Percentiles rank a stretch among this genome's conserved stretches.
Evolutionary conservation across 495 filamentous ascomycete genomes (phyloP).

Genomic region (Daldinia loculata): DNA sequence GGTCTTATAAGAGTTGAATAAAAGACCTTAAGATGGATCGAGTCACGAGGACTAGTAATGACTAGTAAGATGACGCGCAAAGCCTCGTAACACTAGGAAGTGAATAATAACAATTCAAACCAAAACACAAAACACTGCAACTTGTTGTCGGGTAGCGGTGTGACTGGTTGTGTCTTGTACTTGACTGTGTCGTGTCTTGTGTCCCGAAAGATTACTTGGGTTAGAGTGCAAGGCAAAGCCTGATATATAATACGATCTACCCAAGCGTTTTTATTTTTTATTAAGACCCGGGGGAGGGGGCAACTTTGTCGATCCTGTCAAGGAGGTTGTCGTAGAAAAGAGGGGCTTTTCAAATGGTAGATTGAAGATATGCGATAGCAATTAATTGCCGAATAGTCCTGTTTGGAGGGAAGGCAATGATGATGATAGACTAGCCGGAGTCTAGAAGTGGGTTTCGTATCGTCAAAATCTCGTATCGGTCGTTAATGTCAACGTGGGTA

Average conservation of each 20-base stretch:
- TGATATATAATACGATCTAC: conserved; percentile 45
- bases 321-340: conserved; percentile 41
- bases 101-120: conserved; percentile 20
- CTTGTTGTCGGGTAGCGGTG: conserved; percentile 34
- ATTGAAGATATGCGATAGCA: conserved; percentile 33
- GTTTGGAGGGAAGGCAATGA: conserved; percentile 20
- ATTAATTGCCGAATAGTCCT: conserved; percentile 41
- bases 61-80: conserved; percentile 28
- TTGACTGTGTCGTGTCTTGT: conserved; percentile 36
- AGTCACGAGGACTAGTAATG: conserved; percentile 34
- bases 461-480: conserved; percentile 38
- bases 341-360: conserved; percentile 30
- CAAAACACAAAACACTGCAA: conserved; percentile 18
- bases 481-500: conserved; percentile 32
- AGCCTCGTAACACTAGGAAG: conserved; percentile 33
- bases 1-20: conserved; percentile 25
- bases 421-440: conserved; percentile 40
- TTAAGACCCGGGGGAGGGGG: conserved; percentile 36
- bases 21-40: conserved; percentile 9
- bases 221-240: conserved; percentile 23
- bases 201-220: conserved; percentile 17
- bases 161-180: conserved; percentile 34
- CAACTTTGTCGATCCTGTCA: conserved; percentile 39
- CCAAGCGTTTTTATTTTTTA: conserved; percentile 23
- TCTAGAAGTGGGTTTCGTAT: conserved; percentile 39